Conservation (phyloP, 208 protist genomes). For the Trypanosoma conorhini region DNA sequence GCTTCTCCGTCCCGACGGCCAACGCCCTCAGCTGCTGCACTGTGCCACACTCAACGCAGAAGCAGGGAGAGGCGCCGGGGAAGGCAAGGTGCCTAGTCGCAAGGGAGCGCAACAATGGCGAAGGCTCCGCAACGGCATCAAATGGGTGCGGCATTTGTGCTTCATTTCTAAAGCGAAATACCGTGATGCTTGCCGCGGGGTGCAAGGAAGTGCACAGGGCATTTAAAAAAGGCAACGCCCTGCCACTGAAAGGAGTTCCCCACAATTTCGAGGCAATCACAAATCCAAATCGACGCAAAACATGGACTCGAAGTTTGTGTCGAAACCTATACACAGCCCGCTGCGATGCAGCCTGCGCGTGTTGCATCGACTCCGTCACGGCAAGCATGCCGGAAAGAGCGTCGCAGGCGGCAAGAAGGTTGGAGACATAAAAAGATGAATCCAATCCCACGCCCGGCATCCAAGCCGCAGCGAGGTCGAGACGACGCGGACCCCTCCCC, state of each 20-base stretch:
- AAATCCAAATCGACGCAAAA: constrained; percentile 29
- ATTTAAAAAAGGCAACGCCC: constrained; percentile 40
- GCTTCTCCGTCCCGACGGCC: neutral
- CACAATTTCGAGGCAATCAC: constrained; percentile 22
- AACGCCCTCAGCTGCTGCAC: constrained; percentile 24
- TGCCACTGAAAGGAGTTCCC: constrained; percentile 10
- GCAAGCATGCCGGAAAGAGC: constrained; percentile 32
- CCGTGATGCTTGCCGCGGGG: neutral
- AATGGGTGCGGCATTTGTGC: constrained; percentile 17
- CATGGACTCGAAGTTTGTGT: constrained; percentile 35
- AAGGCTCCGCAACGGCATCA: constrained; percentile 22
- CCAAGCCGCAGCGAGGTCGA: constrained; percentile 6
- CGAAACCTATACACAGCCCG: constrained; percentile 11
- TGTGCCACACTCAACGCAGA: constrained; percentile 29
- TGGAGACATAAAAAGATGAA: constrained; percentile 33
- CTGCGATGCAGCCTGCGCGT: constrained; percentile 12
- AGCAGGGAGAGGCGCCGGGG: constrained; percentile 15
- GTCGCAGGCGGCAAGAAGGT: constrained; percentile 38
- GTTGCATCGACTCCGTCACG: constrained; percentile 13
- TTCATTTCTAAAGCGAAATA: constrained; percentile 30
- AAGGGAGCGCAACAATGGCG: constrained; percentile 15
- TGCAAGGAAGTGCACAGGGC: constrained; percentile 27
- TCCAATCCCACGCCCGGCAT: constrained; percentile 44
- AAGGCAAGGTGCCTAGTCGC: constrained; percentile 6
- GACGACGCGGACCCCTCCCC: neutral